phyloP scores from a whole-genome alignment of 208 protist species.

The Plasmodiophora brassicae region DNA sequence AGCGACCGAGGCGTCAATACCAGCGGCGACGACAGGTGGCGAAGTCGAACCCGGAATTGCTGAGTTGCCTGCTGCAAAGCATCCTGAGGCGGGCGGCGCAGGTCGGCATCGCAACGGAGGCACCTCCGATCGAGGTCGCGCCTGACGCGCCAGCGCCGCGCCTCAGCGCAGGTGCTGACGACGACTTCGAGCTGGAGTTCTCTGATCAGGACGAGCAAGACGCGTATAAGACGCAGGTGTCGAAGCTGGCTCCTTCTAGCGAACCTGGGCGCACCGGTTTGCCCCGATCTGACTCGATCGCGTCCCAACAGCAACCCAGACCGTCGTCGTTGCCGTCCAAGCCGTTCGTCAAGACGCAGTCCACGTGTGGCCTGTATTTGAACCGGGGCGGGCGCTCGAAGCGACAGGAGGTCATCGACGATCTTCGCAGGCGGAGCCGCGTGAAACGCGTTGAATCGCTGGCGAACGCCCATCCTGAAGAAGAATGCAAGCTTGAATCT shows the following conservation, averaged over 20 bases:
- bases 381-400: neutral
- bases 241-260: neutral
- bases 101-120: neutral
- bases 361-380: neutral
- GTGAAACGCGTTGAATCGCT: neutral
- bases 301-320: neutral
- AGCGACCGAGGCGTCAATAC: neutral
- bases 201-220: neutral
- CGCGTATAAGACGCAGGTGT: neutral
- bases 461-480: no score
- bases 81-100: neutral
- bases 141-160: neutral
- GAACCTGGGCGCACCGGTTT: neutral
- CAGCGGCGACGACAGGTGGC: neutral
- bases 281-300: neutral
- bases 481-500: no score
- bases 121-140: neutral
- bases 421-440: neutral
- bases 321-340: neutral
- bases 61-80: neutral
- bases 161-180: neutral
- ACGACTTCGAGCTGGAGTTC: neutral
- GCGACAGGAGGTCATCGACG: neutral
- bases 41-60: neutral
- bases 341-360: neutral